Percentiles rank a stretch among this genome's conserved stretches.
Evolutionary conservation across 2,329 filamentous ascomycete species (phyloP).

Genomic region (Pseudocercospora eumusae): DNA sequence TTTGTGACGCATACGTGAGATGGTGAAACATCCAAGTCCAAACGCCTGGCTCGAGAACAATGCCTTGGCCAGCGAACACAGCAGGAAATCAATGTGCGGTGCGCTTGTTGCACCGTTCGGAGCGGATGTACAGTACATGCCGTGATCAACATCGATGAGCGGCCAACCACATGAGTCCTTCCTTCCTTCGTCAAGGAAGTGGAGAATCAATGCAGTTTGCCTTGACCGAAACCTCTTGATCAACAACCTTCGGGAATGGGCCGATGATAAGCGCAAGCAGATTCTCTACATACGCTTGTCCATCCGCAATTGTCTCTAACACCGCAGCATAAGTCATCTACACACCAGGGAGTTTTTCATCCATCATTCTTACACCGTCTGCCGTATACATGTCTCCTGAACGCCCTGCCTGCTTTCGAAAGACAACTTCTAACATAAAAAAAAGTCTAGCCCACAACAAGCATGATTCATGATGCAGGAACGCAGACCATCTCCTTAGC

Average conservation of each 20-base stretch:
- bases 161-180: constrained; percentile 1
- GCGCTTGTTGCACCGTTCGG: background rate
- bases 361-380: constrained; percentile 1
- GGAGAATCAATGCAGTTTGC: background rate
- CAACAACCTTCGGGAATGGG: background rate
- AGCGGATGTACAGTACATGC: constrained; percentile 1
- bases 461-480: background rate
- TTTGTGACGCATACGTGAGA: constrained; percentile 3
- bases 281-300: background rate
- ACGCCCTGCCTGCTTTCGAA: constrained; percentile 8
- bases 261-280: constrained; percentile 1
- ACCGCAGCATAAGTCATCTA: too few species aligned
- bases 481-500: background rate
- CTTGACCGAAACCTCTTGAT: background rate
- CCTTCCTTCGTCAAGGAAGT: background rate
- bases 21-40: constrained; percentile 5
- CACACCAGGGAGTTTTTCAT: background rate
- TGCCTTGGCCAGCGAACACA: constrained; percentile 1
- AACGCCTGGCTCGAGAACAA: background rate
- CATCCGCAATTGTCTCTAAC: background rate
- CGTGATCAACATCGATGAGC: constrained; percentile 1
- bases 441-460: background rate
- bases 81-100: constrained; percentile 2
- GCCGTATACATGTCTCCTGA: constrained; percentile 7
- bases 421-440: background rate